Evolutionary conservation across 805 yeast species (phyloP).

Genomic region (Yarrowia alimentaria): DNA sequence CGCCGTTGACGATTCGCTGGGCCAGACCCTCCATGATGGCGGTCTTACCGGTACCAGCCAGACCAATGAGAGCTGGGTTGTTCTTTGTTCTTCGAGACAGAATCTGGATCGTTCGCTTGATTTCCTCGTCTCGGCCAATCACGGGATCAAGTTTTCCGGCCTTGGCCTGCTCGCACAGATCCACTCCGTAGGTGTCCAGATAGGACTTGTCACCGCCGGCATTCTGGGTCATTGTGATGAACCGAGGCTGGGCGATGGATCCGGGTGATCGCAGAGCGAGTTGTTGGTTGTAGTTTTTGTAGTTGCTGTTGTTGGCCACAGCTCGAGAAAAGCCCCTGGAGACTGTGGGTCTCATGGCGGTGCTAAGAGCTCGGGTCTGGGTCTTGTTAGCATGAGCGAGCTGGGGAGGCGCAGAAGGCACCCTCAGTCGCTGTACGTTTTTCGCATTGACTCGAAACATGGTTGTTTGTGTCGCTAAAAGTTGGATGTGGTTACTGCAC

Average conservation of each 20-base stretch:
- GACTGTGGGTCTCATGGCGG: too few relatives aligned
- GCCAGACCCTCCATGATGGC: conserved; percentile 96
- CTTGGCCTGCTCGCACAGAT: conserved; percentile 79
- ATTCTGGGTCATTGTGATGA: conserved; percentile 12
- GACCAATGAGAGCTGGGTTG: conserved; percentile 91
- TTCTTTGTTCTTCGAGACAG: conserved; percentile 90
- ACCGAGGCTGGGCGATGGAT: background rate
- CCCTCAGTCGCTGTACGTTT: conserved; percentile 16
- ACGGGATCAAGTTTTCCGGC: conserved; percentile 95
- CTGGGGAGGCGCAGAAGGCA: too few relatives aligned
- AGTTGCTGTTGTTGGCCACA: background rate
- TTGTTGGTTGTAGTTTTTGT: background rate
- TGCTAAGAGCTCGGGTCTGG: background rate
- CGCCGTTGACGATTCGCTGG: conserved; percentile 84
- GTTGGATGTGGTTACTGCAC: background rate
- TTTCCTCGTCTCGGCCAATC: conserved; percentile 95
- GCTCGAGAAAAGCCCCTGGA: too few relatives aligned
- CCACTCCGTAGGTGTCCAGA: conserved; percentile 77
- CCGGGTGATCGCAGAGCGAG: background rate
- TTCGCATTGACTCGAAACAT: conserved; percentile 20
- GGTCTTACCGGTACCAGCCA: conserved; percentile 98
- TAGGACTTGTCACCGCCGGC: conserved; percentile 22
- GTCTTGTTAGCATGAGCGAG: background rate
- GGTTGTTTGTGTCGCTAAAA: background rate
- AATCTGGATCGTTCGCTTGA: conserved; percentile 87